Base-by-base conservation (phyloP, 2,329 filamentous ascomycete genomes). In the Cordyceps militaris region DNA sequence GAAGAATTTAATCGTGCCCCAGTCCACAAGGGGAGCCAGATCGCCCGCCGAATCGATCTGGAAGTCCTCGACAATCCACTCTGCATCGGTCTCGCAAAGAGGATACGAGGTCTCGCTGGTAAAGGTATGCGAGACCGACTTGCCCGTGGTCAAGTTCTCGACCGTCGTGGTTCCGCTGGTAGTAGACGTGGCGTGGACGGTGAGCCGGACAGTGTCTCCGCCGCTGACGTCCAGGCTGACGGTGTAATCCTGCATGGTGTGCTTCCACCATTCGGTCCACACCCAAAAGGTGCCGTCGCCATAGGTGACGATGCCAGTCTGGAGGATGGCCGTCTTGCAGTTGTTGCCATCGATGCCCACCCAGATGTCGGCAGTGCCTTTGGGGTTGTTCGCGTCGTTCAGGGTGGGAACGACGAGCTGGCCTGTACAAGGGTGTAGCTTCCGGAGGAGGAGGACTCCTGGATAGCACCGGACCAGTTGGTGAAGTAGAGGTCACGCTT, bases 51-150 rank as follows among this genome's bases (percentile, higher is more conserved):
- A 14, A 7, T 34, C n/a, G 28, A 21, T 49, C n/a, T 6, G 9
- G 19, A 24, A 36, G 11, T 48, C 47, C 11, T 40, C 48, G 48
- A 38, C 34, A 38, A 51, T 51, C 32, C 23, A 40, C n/a, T 48
- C 46, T 3, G 32, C 48, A 6, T 28, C 21, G 16, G 21, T 28
- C 13, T 38, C 34, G 21, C 48, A 51, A 7, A 51, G 32, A 11
- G 23, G 32, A 11, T 38, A 48, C 14, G 34, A 65, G n/a, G 63
- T 61, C 60, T 79, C 69, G 48, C 69, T 70, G 24, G 63, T 69
- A 65, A 83, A 76, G 5, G 71, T 74, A 70, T 83, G 75, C n/a
- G 72, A 74, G 36, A 79, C 79, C 2, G 63, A 73, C 66, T 79
- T 65, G 38, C 80, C 80, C 4, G 74, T 81, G 9, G 72, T 74